Evolutionary conservation across 2,329 filamentous ascomycete genomes (phyloP), one percentile per base, ranked within the genome.

Genomic region (Ceratocystiopsis sp.): DNA sequence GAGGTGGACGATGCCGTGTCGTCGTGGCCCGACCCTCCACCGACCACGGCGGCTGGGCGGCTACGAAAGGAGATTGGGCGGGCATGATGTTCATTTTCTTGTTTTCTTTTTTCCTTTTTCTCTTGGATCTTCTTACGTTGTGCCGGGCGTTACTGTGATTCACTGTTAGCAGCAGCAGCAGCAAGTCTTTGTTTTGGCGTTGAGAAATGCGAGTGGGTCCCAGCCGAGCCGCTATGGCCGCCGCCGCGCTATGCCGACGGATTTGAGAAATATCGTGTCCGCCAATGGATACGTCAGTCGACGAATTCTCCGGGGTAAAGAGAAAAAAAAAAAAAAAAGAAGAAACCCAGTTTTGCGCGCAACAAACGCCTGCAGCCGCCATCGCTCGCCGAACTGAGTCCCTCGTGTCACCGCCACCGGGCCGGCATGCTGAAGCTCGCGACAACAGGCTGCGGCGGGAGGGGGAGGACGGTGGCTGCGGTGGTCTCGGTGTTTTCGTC

Each of bases 1-100:
- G 87, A 95, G 61, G 81, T 96, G 19, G 84, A 93, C 50, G 85
- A 93, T 62, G 82, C 83, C 16, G 86, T 94, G 2, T 74, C 74
- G 39, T 78, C 75, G 18, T 96, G 91, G 91, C 85, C 87, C 3
- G 84, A 89, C 52, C 66, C 69, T 36, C 61, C 66, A 42, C 52
- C 56, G 11, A 52, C 50, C 1, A 57, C 56, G 2, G 51, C 52
- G 1, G 56, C 55, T 8, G 57, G 55, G 2, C 50, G 55, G 37
- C 42, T 57, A 46, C 55, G 57, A 44, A 55, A 54, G 46, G 57
- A 57, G 48, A 41, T 57, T 29, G 54, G 53, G 17, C 44, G 54
- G 42, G 10, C 42, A 34, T 48, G 38, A 42, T 21, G 25, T 29
- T 29, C 10, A 21, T 21, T 21, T 21, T 8, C 21, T 39, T 41